Base-by-base conservation (phyloP, 305 asterid species). In the Fraxinus xanthoxyloides region DNA sequence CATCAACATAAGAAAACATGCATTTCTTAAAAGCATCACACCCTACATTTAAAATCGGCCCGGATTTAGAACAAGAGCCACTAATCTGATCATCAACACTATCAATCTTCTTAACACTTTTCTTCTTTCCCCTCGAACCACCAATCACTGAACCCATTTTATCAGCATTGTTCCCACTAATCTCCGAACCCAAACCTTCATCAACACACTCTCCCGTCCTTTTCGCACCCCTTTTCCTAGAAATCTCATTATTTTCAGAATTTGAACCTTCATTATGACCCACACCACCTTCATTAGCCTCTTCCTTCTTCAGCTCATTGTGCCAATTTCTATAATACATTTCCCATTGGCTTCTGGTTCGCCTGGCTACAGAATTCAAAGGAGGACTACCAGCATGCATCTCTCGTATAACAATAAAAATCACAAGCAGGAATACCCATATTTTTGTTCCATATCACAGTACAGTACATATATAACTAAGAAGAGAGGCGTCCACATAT, bases 291-390 rank as follows among this genome's bases (percentile, higher is more conserved):
- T 70, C 46, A 13, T 38, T 17, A 6, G 7, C 72, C 72, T 61
- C 10, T 0, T 51, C 79, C 83, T 38, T 77, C 85, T 81, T 83
- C 74, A 17, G 1, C 40, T 80, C 85, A 43, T 2, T 5, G 72
- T 74, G 13, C 17, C 2, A n/a, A 9, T 82, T 77, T 3, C 24
- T 43, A 63, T 38, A 88, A 48, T 30, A 75, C 0, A 79, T 63
- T 26, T 67, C 87, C 85, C 86, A 85, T 5, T 80, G 81, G 3
- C 78, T 56, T 70, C 90, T 84, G 13, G 89, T 88, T 78, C 72
- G 77, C 76, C 84, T 83, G 17, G 78, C 32, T 24, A 38, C 81
- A 67, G 72, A 13, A n/a, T 26, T 46, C 78, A 35, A 17, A 21
- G 2, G 9, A 6, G 54, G 35, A 17, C 21, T 13, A 48, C 59